Base-by-base conservation (phyloP, 1,284 basidiomycete species). In the Heterobasidion occidentale region DNA sequence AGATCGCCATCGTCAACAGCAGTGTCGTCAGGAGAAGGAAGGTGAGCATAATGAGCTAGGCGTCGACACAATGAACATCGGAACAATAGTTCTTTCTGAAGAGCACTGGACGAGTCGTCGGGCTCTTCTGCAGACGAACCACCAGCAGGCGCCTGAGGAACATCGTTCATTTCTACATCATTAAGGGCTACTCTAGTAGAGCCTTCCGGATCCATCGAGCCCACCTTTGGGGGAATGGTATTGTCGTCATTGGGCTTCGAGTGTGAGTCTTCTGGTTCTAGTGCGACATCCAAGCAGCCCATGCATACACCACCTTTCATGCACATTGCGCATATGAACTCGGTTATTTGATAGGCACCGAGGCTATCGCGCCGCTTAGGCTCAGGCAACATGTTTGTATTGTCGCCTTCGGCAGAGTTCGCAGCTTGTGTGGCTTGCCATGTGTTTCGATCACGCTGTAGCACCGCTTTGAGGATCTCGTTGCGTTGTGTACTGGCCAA, bases 41-140 rank as follows among this genome's bases (percentile, higher is more conserved):
- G 70, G 68, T 94, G 90, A 35, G 74, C 72, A 68, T 94, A 95
- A 68, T 95, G 92, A 9, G 84, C 81, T 5, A 86, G 74, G 50
- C 91, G 84, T 63, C 86, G 89, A 75, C 92, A 95, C 15, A 84
- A 80, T 52, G 83, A 68, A 68, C 92, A 95, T 36, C 92, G 81
- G 69, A 92, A 95, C 33, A 92, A 71, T 6, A 91, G 76, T 59
- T 81, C 75, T 9, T 63, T 62, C 7, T 67, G 59, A 46, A 67
- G 53, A 46, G 61, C 60, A 52, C 60, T 66, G 3, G 38, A 7
- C 17, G 14, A 49, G 51, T 36, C 7, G 36, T 47, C n/a, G 15
- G 35, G 27, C 6, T 27, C 27, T 27, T 27, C n/a, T 38, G 49
- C 27, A 57, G 46, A 50, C 57, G 53, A 48, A 46, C 55, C 27